These are phyloP conservation scores for Rhizopogon vesiculosus DNA, from an alignment of 768 basidiomycete genomes.

Conservation along the genomic window DNA sequence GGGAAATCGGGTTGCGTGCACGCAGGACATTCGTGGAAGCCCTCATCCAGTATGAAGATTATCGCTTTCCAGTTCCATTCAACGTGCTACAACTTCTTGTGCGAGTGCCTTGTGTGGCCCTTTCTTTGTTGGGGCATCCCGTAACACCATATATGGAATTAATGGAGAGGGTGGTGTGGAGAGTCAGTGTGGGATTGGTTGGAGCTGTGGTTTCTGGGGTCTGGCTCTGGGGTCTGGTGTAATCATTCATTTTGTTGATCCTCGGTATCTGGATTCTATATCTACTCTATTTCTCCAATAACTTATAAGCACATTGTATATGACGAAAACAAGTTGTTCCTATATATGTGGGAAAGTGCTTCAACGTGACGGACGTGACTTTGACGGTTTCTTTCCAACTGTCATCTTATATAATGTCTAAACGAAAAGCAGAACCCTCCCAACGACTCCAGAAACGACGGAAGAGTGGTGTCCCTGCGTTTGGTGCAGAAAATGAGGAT, in stretches of 20 bases:
- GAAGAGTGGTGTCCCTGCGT: constrained; percentile 14
- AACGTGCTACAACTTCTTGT: constrained; percentile 33
- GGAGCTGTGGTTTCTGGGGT: constrained; percentile 22
- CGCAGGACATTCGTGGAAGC: constrained; percentile 35
- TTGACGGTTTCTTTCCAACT: not conserved
- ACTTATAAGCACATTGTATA: no score
- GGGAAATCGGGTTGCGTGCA: constrained; percentile 36
- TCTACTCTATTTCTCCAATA: not conserved
- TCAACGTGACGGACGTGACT: no score
- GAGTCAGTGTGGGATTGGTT: constrained; percentile 36
- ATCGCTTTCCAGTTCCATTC: constrained; percentile 48
- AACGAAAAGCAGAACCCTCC: not conserved
- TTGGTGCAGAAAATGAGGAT: constrained; percentile 43
- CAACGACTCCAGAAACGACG: constrained; percentile 10
- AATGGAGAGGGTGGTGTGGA: constrained; percentile 36
- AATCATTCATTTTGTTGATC: not conserved
- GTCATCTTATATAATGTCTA: constrained; percentile 8
- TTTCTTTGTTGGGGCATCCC: constrained; percentile 15
- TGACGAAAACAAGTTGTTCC: no score
- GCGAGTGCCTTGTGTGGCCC: not conserved
- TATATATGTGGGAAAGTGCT: no score
- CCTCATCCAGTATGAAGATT: constrained; percentile 31
- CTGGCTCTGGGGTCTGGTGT: constrained; percentile 22
- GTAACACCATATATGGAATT: constrained; percentile 2
- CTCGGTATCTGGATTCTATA: not conserved